Base-by-base conservation (phyloP, 306 rosid genomes). In the Dryas alaskensis region DNA sequence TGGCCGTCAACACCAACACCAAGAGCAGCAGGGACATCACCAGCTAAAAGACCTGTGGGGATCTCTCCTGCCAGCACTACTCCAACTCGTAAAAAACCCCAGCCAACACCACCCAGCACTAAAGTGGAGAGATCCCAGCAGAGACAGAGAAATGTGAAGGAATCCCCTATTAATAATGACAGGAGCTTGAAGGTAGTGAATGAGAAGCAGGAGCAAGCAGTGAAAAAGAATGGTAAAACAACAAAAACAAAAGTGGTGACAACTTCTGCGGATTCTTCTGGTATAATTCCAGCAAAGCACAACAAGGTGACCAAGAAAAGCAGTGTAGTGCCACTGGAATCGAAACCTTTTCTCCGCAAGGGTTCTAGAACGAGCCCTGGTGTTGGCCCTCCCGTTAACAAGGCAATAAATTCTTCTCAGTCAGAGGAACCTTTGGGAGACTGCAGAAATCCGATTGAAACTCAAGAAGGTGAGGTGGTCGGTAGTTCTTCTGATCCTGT, bases 241-340 rank as follows among this genome's bases (percentile, higher is more conserved):
- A 79, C 78, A 69, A 94, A 85, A 85, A 52, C 78, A 8, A 89
- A 90, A 83, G 82, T 64, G 40, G 83, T 50, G 54, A 55, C 79
- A 65, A 74, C 82, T 71, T 77, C 88, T 77, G 90, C 78, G 71
- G 97, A 88, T 75, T 52, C 67, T 68, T 64, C 92, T 25, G 84
- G 78, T 70, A 42, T 44, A 51, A 45, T 80, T 75, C 80, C 87
- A 31, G 81, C 87, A 37, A 94, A 88, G 85, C 81, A 61, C 76
- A 86, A 73, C 88, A 94, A 83, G 91, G 89, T 80, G 75, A 79
- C 95, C 72, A 89, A 86, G 90, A 94, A 88, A 86, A 87, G 98
- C 87, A 92, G 92, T 72, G 88, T 92, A 77, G 98, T 94, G 60
- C 98, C 98, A 16, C 80, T 94, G 85, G 98, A 94, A 76, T 87